phyloP scores from a whole-genome alignment of 805 yeast species.

The Zygosaccharomyces siamensis region DNA sequence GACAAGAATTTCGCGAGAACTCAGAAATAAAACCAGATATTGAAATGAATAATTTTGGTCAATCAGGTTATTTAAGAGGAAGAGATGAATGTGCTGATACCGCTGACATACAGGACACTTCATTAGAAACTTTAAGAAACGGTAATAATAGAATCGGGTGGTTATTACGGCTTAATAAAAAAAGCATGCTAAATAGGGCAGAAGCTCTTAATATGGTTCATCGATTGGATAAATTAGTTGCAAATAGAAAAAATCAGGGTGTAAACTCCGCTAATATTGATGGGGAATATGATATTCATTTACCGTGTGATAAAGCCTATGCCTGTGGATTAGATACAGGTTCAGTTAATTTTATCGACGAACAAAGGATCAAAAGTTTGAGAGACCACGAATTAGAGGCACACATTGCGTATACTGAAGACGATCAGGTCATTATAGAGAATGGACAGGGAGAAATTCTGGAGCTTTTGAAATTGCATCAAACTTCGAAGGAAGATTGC shows the following conservation, averaged over 20 bases:
- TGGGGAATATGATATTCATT: not conserved
- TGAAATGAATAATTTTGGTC: conserved; percentile 23
- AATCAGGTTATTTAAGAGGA: too few species aligned
- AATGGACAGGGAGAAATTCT: conserved; percentile 80
- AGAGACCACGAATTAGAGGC: conserved; percentile 29
- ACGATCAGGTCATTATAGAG: conserved; percentile 65
- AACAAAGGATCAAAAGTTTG: conserved; percentile 20
- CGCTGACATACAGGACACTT: conserved; percentile 35
- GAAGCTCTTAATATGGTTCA: conserved; percentile 11
- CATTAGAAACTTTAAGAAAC: conserved; percentile 14
- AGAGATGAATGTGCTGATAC: conserved; percentile 32
- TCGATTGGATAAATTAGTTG: conserved; percentile 9
- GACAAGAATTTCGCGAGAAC: conserved; percentile 31
- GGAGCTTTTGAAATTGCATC: conserved; percentile 40
- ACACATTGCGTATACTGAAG: conserved; percentile 59
- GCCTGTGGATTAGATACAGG: conserved; percentile 5
- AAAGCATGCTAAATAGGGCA: conserved; percentile 3
- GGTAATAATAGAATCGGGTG: not conserved
- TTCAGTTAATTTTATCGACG: conserved; percentile 11
- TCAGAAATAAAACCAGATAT: conserved; percentile 22
- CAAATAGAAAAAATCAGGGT: conserved; percentile 2
- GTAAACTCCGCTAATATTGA: conserved; percentile 2
- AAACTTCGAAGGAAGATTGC: conserved; percentile 13
- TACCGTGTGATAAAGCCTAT: not conserved
- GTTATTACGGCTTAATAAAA: not conserved